Evolutionary conservation across 257 asterid genomes (phyloP).

Genomic region (Solanum piurae): DNA sequence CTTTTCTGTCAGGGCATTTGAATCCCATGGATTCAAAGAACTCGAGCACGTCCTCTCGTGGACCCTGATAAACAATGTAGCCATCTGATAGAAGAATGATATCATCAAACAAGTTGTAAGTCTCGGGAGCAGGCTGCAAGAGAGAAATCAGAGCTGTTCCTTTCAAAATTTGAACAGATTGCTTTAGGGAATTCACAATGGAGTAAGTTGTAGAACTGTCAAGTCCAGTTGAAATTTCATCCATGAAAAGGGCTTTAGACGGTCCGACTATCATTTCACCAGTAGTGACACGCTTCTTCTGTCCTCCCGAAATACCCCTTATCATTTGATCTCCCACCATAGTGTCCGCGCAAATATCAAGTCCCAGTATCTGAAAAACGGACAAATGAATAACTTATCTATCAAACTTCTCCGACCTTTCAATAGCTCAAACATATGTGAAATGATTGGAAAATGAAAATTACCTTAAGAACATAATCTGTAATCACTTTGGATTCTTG

Average conservation of each 20-base stretch:
- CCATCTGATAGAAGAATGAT: constrained; percentile 29
- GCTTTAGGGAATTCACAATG: constrained; percentile 27
- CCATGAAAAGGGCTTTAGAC: constrained; percentile 24
- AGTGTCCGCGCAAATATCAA: constrained; percentile 33
- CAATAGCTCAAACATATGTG: neutral
- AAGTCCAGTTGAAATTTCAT: constrained; percentile 35
- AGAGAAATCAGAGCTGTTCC: constrained; percentile 34
- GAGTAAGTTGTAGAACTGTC: constrained; percentile 37
- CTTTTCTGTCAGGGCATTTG: constrained; percentile 32
- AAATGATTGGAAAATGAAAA: neutral
- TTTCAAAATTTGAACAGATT: constrained; percentile 20
- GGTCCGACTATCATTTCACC: constrained; percentile 43
- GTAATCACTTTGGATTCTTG: constrained; percentile 53
- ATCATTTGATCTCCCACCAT: constrained; percentile 36
- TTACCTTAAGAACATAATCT: constrained; percentile 54
- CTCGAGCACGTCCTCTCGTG: constrained; percentile 20
- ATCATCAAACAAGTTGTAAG: constrained; percentile 30
- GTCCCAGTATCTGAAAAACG: constrained; percentile 18
- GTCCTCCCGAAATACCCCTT: constrained; percentile 37
- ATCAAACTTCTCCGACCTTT: neutral
- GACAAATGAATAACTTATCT: neutral
- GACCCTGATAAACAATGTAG: constrained; percentile 23
- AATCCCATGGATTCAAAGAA: constrained; percentile 33
- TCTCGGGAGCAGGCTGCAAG: constrained; percentile 34
- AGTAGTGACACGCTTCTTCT: constrained; percentile 32